Percentiles rank a stretch among this genome's conserved stretches.
phyloP scores from a whole-genome alignment of 257 asterid genomes.

The Schizonepeta tenuifolia region DNA sequence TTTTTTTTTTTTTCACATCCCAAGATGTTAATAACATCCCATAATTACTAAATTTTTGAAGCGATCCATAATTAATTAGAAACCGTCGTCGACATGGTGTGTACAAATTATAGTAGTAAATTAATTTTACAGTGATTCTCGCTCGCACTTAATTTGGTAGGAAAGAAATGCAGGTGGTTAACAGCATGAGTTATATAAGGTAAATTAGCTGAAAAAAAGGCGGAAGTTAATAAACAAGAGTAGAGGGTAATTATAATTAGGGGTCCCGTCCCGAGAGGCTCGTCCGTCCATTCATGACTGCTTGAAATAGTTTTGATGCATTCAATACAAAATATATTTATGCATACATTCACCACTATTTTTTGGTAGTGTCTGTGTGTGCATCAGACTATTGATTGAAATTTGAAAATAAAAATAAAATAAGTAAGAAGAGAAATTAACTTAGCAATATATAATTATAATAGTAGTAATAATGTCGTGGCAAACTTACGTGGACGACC shows the following conservation, averaged over 20 bases:
- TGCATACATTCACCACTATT: background rate
- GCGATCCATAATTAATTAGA: too few species aligned
- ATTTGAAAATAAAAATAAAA: background rate
- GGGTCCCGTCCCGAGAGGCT: slow-evolving; percentile 19
- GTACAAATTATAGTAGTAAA: too few species aligned
- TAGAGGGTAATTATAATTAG: background rate
- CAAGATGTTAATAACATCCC: too few species aligned
- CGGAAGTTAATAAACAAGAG: slow-evolving; percentile 24
- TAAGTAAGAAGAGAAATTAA: too few species aligned
- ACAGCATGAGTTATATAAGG: slow-evolving; percentile 5
- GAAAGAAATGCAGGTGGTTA: background rate
- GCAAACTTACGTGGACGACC: slow-evolving; percentile 69
- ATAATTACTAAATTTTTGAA: too few species aligned
- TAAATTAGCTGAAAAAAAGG: slow-evolving; percentile 20
- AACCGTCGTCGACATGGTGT: too few species aligned
- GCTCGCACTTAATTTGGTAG: background rate
- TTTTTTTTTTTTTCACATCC: too few species aligned
- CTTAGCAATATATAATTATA: too few species aligned
- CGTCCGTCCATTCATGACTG: slow-evolving; percentile 30
- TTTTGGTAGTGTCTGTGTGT: background rate
- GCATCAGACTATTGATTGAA: background rate
- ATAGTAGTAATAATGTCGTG: slow-evolving; percentile 50
- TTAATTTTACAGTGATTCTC: too few species aligned
- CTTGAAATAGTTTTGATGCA: slow-evolving; percentile 19
- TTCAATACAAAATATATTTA: background rate